Evolutionary conservation across 1,284 basidiomycete genomes (phyloP).

Genomic region (Ustilago sp.): DNA sequence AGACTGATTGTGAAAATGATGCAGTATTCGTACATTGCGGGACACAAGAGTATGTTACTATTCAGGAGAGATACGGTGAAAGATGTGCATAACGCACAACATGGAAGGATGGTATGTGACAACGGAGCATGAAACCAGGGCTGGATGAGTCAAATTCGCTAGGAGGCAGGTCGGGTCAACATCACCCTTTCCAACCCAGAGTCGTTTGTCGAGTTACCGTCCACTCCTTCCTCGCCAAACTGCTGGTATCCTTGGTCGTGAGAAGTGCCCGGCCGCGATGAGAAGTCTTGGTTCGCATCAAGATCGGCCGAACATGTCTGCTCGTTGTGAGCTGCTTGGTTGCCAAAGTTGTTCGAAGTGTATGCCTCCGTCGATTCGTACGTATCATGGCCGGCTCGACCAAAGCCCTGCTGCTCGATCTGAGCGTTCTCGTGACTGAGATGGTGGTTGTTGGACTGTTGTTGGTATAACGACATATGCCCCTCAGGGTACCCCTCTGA

Average conservation of each 20-base stretch:
- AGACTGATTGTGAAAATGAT: constrained; percentile 9
- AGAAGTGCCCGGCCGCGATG: constrained; percentile 37
- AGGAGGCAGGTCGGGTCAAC: constrained; percentile 33
- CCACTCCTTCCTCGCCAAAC: constrained; percentile 11
- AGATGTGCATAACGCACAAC: background rate
- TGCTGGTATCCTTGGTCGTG: constrained; percentile 34
- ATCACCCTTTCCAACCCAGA: constrained; percentile 39
- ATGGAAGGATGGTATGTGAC: background rate
- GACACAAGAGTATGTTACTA: background rate
- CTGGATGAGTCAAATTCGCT: background rate
- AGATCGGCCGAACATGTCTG: constrained; percentile 24
- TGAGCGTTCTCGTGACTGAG: constrained; percentile 12
- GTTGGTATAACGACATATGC: constrained; percentile 25
- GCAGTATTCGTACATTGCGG: constrained; percentile 19
- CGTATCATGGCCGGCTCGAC: constrained; percentile 9
- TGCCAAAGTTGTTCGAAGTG: constrained; percentile 6
- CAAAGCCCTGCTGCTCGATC: constrained; percentile 24
- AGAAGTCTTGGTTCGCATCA: constrained; percentile 14
- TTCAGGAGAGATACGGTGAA: background rate
- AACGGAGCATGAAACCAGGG: background rate
- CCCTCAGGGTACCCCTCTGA: constrained; percentile 5
- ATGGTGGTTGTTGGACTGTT: constrained; percentile 7
- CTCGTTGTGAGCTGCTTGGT: constrained; percentile 4
- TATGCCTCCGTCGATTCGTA: constrained; percentile 16
- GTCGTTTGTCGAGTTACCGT: constrained; percentile 12